Percentiles rank a stretch among this genome's conserved stretches.
Evolutionary conservation across 352 stramenopile species (phyloP).

Genomic region (Globisporangium megalacanthum): DNA sequence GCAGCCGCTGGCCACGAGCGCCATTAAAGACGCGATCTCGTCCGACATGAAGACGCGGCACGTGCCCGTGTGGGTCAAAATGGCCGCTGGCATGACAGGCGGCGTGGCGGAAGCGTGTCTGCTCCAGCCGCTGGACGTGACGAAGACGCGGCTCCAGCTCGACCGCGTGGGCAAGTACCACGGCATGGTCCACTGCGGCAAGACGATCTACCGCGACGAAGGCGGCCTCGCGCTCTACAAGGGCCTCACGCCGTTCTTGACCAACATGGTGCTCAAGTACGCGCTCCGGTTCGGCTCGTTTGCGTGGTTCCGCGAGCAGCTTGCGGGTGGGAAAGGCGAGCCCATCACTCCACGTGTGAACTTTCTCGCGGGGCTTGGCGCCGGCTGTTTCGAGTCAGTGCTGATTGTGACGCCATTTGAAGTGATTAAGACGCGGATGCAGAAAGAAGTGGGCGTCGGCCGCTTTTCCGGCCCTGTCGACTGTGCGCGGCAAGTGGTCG

Average conservation of each 20-base stretch:
- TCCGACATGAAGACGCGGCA: constrained; percentile 62
- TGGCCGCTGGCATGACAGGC: constrained; percentile 81
- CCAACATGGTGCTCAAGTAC: constrained; percentile 90
- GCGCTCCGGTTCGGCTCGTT: constrained; percentile 84
- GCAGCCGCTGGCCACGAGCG: constrained; percentile 49
- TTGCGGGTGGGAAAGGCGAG: constrained; percentile 68
- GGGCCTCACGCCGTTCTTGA: constrained; percentile 78
- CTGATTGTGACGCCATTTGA: constrained; percentile 97
- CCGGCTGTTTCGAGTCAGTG: constrained; percentile 94
- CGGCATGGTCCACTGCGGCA: constrained; percentile 76
- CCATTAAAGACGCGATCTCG: constrained; percentile 70
- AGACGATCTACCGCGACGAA: constrained; percentile 79
- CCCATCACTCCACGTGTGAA: constrained; percentile 69
- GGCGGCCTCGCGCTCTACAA: constrained; percentile 79
- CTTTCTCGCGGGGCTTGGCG: constrained; percentile 87
- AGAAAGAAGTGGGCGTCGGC: constrained; percentile 91
- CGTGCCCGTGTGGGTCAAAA: constrained; percentile 79
- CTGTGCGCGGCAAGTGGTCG: constrained; percentile 89
- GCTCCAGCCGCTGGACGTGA: constrained; percentile 80
- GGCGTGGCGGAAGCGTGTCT: constrained; percentile 82
- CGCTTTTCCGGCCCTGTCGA: constrained; percentile 89
- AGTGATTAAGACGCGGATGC: constrained; percentile 98
- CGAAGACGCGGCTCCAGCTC: constrained; percentile 84
- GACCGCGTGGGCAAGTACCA: constrained; percentile 75
- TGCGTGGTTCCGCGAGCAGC: constrained; percentile 82